A percentile compares a stretch with the other conserved stretches of the same genome.
Conservation (phyloP, 352 stramenopile genomes). For the Pythium apleroticum region DNA sequence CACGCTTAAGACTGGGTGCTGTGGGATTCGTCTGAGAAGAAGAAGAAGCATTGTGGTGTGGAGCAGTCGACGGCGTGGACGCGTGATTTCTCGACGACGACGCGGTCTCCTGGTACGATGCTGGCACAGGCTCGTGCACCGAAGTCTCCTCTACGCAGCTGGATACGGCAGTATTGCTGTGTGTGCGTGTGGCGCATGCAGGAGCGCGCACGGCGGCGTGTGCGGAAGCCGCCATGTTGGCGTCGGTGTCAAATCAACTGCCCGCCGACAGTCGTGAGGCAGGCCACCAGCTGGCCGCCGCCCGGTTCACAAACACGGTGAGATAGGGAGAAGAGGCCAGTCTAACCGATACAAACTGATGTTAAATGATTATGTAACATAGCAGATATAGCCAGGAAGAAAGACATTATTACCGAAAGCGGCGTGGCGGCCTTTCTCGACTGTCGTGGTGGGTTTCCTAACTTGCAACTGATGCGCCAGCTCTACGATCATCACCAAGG, state of each 20-base stretch:
- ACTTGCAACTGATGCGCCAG: not conserved
- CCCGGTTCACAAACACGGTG: not conserved
- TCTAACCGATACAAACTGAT: not conserved
- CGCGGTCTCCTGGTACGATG: not conserved
- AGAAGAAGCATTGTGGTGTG: not conserved
- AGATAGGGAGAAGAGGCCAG: not conserved
- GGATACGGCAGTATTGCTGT: not conserved
- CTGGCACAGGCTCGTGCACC: not conserved
- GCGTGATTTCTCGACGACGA: not conserved
- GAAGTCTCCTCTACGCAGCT: not conserved
- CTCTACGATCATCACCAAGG: slow-evolving; percentile 42
- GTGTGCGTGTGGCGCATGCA: not conserved
- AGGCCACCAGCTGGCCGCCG: not conserved
- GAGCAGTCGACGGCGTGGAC: not conserved
- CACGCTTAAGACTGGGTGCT: not conserved
- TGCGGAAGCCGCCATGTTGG: slow-evolving; percentile 1
- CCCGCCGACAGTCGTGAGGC: not conserved
- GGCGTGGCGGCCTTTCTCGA: not conserved
- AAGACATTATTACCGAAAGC: not conserved
- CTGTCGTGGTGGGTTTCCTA: not conserved
- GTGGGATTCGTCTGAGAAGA: not conserved
- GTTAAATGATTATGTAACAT: not conserved
- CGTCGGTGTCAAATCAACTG: not conserved
- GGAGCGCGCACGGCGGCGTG: not conserved
- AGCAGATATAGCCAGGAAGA: not conserved